Evolutionary conservation across 495 filamentous ascomycete genomes (phyloP).

Genomic region (Tuber indicum): DNA sequence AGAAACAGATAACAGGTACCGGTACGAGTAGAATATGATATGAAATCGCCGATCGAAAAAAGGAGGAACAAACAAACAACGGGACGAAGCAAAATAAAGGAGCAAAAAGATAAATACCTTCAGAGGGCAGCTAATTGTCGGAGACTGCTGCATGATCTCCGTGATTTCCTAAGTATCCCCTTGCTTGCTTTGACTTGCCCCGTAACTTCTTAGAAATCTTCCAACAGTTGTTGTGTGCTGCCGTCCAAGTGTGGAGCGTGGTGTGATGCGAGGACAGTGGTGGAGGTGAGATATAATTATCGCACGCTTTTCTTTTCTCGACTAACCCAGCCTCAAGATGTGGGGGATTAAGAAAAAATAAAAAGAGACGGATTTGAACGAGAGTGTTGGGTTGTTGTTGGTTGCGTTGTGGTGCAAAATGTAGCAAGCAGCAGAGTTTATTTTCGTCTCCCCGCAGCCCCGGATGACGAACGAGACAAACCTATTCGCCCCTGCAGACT

Average conservation of each 20-base stretch:
- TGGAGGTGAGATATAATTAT: constrained; percentile 35
- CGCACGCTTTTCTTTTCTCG: constrained; percentile 25
- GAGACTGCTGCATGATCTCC: constrained; percentile 43
- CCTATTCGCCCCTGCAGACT: constrained; percentile 27
- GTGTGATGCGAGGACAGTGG: constrained; percentile 11
- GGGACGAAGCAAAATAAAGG: constrained; percentile 1
- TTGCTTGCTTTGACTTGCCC: constrained; percentile 21
- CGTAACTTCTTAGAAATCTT: constrained; percentile 21
- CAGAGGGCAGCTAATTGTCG: constrained; percentile 43
- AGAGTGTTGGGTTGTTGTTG: constrained; percentile 9
- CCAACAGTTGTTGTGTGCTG: constrained; percentile 27
- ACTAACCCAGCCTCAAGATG: constrained; percentile 23
- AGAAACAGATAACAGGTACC: constrained; percentile 11
- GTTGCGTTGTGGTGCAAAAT: constrained; percentile 2
- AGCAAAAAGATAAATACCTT: constrained; percentile 35
- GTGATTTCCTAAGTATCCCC: constrained; percentile 30
- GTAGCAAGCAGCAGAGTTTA: constrained; percentile 23
- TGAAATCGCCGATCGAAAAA: not conserved
- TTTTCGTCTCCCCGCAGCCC: constrained; percentile 32
- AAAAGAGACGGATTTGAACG: constrained; percentile 28
- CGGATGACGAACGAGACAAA: constrained; percentile 27
- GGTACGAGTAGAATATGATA: constrained; percentile 12
- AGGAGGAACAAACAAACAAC: not conserved
- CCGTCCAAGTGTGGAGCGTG: constrained; percentile 8
- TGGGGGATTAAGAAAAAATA: constrained; percentile 28